A percentile compares a stretch with the other conserved stretches of the same genome.
Evolutionary conservation across 257 asterid genomes (phyloP).

Genomic region (Verbascum thapsus): DNA sequence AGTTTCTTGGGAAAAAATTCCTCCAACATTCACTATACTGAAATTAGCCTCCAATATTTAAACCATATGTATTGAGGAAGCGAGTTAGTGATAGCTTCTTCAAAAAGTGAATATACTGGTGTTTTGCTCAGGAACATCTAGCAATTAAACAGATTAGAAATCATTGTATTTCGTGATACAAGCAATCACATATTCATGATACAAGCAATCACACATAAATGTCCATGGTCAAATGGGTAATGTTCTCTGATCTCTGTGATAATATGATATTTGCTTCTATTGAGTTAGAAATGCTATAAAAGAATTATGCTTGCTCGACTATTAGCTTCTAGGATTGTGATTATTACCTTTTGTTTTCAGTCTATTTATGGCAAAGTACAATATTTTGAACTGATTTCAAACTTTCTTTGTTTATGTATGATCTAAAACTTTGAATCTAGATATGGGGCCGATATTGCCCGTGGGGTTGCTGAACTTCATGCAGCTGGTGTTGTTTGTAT

Average conservation of each 20-base stretch:
- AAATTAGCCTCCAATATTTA: neutral
- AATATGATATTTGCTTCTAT: neutral
- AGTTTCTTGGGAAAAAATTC: conserved; percentile 10
- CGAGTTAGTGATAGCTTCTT: too few species aligned
- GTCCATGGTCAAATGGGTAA: conserved; percentile 14
- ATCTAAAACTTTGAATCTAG: conserved; percentile 49
- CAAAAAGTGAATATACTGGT: too few species aligned
- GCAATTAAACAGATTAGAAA: too few species aligned
- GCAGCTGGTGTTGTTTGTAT: conserved; percentile 98
- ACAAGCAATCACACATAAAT: too few species aligned
- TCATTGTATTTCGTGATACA: too few species aligned
- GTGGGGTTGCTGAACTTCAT: conserved; percentile 99
- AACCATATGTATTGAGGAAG: too few species aligned
- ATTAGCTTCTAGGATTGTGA: conserved; percentile 10
- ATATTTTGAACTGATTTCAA: conserved; percentile 16
- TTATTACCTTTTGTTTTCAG: conserved; percentile 1
- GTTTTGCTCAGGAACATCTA: too few species aligned
- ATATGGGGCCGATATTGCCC: conserved; percentile 97
- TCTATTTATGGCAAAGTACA: conserved; percentile 14
- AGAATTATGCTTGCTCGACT: conserved; percentile 13
- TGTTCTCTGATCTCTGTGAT: neutral
- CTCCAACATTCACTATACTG: too few species aligned
- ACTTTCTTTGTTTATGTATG: conserved; percentile 30
- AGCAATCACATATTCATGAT: too few species aligned
- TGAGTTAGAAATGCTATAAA: conserved; percentile 10